phyloP scores from a whole-genome alignment of 2,329 filamentous ascomycete species.

The Magnaporthales sp. region DNA sequence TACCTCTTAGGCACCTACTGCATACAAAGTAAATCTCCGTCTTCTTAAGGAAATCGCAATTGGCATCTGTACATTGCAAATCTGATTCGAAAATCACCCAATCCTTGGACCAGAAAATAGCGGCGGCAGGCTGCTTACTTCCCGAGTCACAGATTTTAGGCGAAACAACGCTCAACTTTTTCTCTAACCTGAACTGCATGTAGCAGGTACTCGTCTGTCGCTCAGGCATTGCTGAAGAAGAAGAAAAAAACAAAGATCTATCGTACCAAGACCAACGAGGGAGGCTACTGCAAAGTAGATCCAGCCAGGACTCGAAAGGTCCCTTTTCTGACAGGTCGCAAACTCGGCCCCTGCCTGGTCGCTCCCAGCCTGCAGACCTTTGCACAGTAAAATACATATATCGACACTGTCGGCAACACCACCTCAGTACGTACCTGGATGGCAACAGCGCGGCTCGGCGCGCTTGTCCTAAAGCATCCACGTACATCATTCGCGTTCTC shows the following conservation, averaged over 20 bases:
- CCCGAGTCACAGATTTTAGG: not conserved
- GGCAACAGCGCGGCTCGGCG: not conserved
- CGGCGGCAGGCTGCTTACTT: not conserved
- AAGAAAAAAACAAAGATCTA: not conserved
- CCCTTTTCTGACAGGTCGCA: not conserved
- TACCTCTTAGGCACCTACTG: no score
- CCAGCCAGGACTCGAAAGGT: not conserved
- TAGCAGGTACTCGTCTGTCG: no score
- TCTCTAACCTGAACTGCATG: not conserved
- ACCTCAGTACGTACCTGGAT: not conserved
- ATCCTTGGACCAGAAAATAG: not conserved
- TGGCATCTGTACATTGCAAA: not conserved
- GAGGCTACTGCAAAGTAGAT: not conserved
- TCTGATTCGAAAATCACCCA: not conserved
- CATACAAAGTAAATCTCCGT: no score
- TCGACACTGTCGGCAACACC: not conserved
- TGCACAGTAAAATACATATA: not conserved
- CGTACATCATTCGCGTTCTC: conserved; percentile 1
- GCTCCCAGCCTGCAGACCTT: not conserved
- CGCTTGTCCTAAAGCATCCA: not conserved
- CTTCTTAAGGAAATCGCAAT: not conserved
- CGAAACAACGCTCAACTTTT: not conserved
- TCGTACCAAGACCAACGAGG: not conserved
- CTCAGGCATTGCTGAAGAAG: not conserved
- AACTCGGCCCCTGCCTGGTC: not conserved